phyloP scores from a whole-genome alignment of 129 eudicot species.

The Chrysanthemum lavandulifolium region DNA sequence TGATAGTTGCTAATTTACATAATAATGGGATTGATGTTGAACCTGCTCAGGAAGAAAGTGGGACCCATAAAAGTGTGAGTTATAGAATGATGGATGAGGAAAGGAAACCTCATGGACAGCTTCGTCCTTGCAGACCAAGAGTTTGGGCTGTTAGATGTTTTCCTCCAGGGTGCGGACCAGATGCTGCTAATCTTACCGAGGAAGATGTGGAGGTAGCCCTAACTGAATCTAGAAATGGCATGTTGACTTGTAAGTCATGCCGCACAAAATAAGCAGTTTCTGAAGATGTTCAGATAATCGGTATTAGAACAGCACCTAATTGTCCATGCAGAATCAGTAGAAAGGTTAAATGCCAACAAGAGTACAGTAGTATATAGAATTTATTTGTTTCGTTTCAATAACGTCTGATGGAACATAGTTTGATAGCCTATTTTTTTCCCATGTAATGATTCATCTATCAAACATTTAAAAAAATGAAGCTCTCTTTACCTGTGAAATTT shows the following conservation, averaged over 20 bases:
- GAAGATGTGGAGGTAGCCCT: conserved; percentile 19
- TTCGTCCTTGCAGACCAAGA: conserved; percentile 5
- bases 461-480: not conserved
- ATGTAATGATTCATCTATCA: not conserved
- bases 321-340: conserved; percentile 9
- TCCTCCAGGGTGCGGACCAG: conserved; percentile 33
- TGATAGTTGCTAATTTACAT: conserved; percentile 3
- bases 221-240: conserved; percentile 6
- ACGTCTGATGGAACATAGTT: not conserved
- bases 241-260: conserved; percentile 13
- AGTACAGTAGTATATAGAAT: not conserved
- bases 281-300: conserved; percentile 2
- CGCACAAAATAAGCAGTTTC: not conserved
- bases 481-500: conserved; percentile 69
- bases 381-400: not conserved
- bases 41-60: not conserved
- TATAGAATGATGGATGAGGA: not conserved
- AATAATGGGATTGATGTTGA: conserved; percentile 3
- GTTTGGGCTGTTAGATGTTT: conserved; percentile 23
- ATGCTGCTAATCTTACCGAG: conserved; percentile 15
- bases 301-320: conserved; percentile 13
- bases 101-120: not conserved
- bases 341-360: conserved; percentile 2
- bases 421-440: not conserved
- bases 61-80: not conserved